Evolutionary conservation across 352 stramenopile genomes (phyloP), one percentile per base, ranked within the genome.

Genomic region (Globisporangium solare): DNA sequence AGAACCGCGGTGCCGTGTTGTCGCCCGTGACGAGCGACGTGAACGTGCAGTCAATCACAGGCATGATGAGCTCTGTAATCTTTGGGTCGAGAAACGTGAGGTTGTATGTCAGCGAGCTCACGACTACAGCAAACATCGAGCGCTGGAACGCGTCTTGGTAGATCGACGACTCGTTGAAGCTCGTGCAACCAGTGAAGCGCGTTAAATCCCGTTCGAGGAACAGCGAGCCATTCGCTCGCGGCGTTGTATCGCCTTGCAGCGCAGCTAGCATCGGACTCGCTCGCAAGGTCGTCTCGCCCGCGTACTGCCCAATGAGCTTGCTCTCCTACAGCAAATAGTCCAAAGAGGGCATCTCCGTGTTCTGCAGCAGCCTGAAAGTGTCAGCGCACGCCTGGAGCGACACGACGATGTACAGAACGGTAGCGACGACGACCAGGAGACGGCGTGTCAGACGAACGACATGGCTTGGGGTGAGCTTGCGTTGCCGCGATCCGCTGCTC

Each of bases 21-120:
- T 69, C 55, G 10, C 51, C 47, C 13, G 62, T 24, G 0, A 54
- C 0, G 39, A 85, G 54, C n/a, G 66, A 47, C 7, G 42, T 54
- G n/a, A 64, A 68, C 11, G 70, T 72, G 49, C 74, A 85, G 55
- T 83, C 73, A 6, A 83, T 58, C 0, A 83, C 54, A 0, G 71
- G 63, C 8, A 66, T 37, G 6, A 86, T 62, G 10, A 86, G 56
- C 42, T 83, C 75, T 0, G 61, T 39, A 4, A 63, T 57, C 0
- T 22, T 13, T 2, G 51, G 51, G 11, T 39, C 4, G 12, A 77
- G 56, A 21, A 57, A 63, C 31, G 58, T 63, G 12, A 75, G 64
- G 47, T 67, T 74, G 54, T 83, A 77, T 32, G 63, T 32, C 1
- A 62, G 66, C 6, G 71, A 57, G 0, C 47, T 41, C 2, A 71